Conservation (phyloP, 139 green algal genomes). For the Closterium sp. region DNA sequence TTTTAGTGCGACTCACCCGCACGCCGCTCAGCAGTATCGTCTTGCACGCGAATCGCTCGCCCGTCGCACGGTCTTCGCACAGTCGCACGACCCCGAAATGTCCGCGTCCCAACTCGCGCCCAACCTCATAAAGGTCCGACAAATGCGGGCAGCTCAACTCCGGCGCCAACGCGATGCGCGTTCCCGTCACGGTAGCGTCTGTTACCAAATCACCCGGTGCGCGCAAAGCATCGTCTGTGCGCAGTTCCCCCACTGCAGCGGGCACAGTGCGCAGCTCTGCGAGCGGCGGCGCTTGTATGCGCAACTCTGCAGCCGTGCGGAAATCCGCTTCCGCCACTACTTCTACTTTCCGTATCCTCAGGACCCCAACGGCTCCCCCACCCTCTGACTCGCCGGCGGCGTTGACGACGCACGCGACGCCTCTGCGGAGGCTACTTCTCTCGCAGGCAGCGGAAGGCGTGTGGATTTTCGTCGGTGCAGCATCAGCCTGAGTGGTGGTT, state of each 20-base stretch:
- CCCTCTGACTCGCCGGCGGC: not conserved
- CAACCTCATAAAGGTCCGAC: not conserved
- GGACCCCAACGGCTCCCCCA: not conserved
- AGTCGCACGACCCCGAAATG: conserved; percentile 19
- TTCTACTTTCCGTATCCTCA: not conserved
- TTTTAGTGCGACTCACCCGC: not conserved
- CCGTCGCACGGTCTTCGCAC: conserved; percentile 23
- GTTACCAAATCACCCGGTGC: not conserved
- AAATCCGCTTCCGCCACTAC: not conserved
- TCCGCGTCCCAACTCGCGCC: not conserved
- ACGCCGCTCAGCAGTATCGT: conserved; percentile 3
- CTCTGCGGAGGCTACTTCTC: not conserved
- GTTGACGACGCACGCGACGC: not conserved
- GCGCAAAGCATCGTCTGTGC: not conserved
- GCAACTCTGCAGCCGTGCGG: not conserved
- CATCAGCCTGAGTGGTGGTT: not conserved
- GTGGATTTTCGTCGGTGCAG: not conserved
- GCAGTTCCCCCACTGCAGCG: not conserved
- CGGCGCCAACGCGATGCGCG: not conserved
- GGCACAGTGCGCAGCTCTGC: not conserved
- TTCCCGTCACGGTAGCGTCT: not conserved
- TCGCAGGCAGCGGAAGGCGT: not conserved
- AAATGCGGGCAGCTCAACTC: not conserved
- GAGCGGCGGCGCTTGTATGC: not conserved
- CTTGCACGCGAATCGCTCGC: conserved; percentile 28